Percentiles rank a stretch among this genome's conserved stretches.
These are phyloP conservation scores for Cutaneotrichosporon sp. DNA, from an alignment of 1,284 basidiomycete genomes.

Conservation along the genomic window DNA sequence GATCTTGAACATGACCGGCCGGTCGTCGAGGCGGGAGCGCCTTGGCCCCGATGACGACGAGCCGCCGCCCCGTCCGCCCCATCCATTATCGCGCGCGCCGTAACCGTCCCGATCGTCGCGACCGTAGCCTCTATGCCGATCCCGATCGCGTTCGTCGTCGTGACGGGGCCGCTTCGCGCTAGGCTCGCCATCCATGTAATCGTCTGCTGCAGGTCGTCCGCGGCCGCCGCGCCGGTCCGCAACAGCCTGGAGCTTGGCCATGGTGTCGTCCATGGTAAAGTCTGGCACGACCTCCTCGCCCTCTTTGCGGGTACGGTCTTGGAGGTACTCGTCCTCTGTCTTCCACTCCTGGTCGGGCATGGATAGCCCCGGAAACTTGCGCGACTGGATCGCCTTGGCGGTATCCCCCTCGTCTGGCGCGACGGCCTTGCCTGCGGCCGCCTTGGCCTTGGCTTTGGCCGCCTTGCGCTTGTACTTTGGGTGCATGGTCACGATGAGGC, in stretches of 20 bases:
- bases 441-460: slow-evolving; percentile 47
- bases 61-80: slow-evolving; percentile 21
- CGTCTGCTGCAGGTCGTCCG: slow-evolving; percentile 49
- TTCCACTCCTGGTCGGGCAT: slow-evolving; percentile 66
- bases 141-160: slow-evolving; percentile 51
- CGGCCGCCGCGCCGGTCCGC: slow-evolving; percentile 52
- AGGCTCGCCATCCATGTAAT: slow-evolving; percentile 50
- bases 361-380: slow-evolving; percentile 88
- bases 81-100: slow-evolving; percentile 44
- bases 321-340: slow-evolving; percentile 51
- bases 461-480: slow-evolving; percentile 86
- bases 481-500: slow-evolving; percentile 88
- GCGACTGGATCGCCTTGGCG: slow-evolving; percentile 70
- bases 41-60: not conserved
- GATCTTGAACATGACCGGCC: slow-evolving; percentile 87
- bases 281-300: slow-evolving; percentile 53
- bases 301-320: slow-evolving; percentile 49
- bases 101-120: slow-evolving; percentile 40
- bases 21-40: slow-evolving; percentile 59
- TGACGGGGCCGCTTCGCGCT: slow-evolving; percentile 58
- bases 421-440: slow-evolving; percentile 22
- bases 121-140: slow-evolving; percentile 38
- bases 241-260: slow-evolving; percentile 66
- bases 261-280: slow-evolving; percentile 68
- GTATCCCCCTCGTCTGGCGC: slow-evolving; percentile 37